A percentile compares a stretch with the other conserved stretches of the same genome.
These are phyloP conservation scores for Alternaria longipes DNA, from an alignment of 2,329 filamentous ascomycete species.

Conservation along the genomic window DNA sequence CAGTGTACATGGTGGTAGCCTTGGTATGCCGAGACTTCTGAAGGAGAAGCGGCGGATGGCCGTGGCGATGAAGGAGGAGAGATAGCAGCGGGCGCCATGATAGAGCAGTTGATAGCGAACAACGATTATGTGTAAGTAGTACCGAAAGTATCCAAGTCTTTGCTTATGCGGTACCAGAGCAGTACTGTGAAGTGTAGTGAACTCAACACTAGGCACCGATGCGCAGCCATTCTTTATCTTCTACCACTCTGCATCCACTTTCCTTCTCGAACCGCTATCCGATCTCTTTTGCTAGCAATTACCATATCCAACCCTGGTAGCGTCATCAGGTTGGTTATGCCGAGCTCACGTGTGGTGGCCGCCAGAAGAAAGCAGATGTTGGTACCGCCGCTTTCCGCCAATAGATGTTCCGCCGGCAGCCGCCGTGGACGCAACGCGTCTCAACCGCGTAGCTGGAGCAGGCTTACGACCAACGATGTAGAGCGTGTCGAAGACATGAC, in stretches of 20 bases:
- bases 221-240: constrained; percentile 27
- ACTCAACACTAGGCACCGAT: constrained; percentile 9
- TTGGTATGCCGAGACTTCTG: constrained; percentile 66
- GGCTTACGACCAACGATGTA: not conserved
- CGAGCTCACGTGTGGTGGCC: constrained; percentile 37
- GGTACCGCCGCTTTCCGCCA: constrained; percentile 32
- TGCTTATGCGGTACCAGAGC: not conserved
- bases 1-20: constrained; percentile 94
- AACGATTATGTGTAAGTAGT: not conserved
- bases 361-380: constrained; percentile 22
- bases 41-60: constrained; percentile 30
- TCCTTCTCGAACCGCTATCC: constrained; percentile 38
- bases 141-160: not conserved
- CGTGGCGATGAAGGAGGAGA: constrained; percentile 55
- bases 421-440: constrained; percentile 8
- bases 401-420: constrained; percentile 32
- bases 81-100: constrained; percentile 47
- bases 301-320: constrained; percentile 23
- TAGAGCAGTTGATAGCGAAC: constrained; percentile 3
- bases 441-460: not conserved
- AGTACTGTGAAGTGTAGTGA: not conserved
- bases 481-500: not conserved
- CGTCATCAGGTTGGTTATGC: constrained; percentile 38
- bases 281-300: constrained; percentile 24
- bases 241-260: constrained; percentile 24